phyloP scores from a whole-genome alignment of 257 asterid species.

The Dorcoceras hygrometricum region DNA sequence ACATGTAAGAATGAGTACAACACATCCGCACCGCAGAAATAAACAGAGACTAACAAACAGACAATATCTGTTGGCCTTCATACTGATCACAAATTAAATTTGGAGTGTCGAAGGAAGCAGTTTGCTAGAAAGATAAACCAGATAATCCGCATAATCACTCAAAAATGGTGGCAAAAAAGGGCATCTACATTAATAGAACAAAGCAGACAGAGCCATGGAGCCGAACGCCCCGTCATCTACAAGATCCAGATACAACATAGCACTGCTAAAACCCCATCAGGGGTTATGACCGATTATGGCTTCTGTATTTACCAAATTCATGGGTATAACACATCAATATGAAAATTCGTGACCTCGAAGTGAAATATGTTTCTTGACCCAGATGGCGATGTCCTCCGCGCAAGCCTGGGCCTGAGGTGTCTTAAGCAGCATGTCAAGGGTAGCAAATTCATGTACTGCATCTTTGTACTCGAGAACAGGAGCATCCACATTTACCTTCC shows the following conservation, averaged over 20 bases:
- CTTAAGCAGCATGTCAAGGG: conserved; percentile 56
- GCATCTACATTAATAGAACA: not conserved
- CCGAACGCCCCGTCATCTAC: not conserved
- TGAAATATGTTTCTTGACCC: conserved; percentile 83
- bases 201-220: not conserved
- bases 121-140: not conserved
- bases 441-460: conserved; percentile 78
- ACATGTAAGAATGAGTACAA: too few species aligned
- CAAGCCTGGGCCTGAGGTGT: conserved; percentile 80
- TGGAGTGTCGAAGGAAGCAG: not conserved
- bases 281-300: not conserved
- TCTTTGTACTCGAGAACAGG: conserved; percentile 81
- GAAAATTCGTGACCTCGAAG: conserved; percentile 47
- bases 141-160: too few species aligned
- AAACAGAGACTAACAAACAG: not conserved
- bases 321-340: not conserved
- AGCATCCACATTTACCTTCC: conserved; percentile 75
- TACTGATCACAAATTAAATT: not conserved
- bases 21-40: not conserved
- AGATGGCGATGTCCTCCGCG: conserved; percentile 73
- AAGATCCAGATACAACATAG: not conserved
- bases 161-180: not conserved
- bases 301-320: not conserved
- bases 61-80: not conserved
- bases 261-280: not conserved